Conservation (phyloP, 768 basidiomycete species). For the Naganishia antarctica region DNA sequence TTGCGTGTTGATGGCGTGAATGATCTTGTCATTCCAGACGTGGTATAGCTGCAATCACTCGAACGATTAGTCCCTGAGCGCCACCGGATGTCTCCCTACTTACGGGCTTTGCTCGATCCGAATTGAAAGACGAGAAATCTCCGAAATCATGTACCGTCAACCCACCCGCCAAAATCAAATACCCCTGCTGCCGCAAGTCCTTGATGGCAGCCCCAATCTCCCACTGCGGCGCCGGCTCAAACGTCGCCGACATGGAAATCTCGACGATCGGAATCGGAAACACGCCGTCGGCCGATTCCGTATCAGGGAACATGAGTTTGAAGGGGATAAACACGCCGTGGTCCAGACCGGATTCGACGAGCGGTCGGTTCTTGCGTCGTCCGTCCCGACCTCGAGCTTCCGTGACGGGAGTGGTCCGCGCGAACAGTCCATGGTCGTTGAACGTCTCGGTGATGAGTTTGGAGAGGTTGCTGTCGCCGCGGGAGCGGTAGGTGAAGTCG, state of each 20-base stretch:
- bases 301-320: slow-evolving; percentile 61
- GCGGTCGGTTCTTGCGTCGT: slow-evolving; percentile 52
- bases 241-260: slow-evolving; percentile 49
- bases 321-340: slow-evolving; percentile 80
- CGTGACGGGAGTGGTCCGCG: slow-evolving; percentile 54
- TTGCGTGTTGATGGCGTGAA: slow-evolving; percentile 9
- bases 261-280: slow-evolving; percentile 65
- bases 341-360: slow-evolving; percentile 61
- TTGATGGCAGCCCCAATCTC: slow-evolving; percentile 20
- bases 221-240: slow-evolving; percentile 19
- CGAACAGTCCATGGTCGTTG: slow-evolving; percentile 58
- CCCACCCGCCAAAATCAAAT: slow-evolving; percentile 18
- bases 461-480: slow-evolving; percentile 60
- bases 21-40: slow-evolving; percentile 24
- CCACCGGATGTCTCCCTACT: background rate
- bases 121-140: slow-evolving; percentile 21
- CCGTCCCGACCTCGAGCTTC: slow-evolving; percentile 66
- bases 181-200: slow-evolving; percentile 14
- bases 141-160: slow-evolving; percentile 25
- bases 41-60: slow-evolving; percentile 10
- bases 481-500: slow-evolving; percentile 61
- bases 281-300: slow-evolving; percentile 55
- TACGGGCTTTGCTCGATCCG: slow-evolving; percentile 17
- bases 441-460: slow-evolving; percentile 61
- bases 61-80: background rate